These are phyloP conservation scores for Toxicodendron radicans DNA, from an alignment of 345 rosid genomes.

Conservation along the genomic window DNA sequence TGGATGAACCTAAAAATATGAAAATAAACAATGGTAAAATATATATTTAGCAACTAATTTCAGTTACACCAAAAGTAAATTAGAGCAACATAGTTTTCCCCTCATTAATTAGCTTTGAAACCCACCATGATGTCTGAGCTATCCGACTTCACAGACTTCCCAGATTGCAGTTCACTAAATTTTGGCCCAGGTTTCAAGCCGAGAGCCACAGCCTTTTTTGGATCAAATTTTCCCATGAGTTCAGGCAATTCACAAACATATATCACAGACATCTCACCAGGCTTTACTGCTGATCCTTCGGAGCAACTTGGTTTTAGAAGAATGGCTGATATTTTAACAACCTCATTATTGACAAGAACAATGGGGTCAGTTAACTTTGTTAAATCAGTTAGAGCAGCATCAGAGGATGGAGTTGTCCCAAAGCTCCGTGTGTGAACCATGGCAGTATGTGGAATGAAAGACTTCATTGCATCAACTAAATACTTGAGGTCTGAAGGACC, in stretches of 20 bases:
- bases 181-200: slow-evolving; percentile 87
- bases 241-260: slow-evolving; percentile 88
- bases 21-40: slow-evolving; percentile 15
- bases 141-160: slow-evolving; percentile 84
- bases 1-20: slow-evolving; percentile 68
- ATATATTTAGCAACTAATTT: slow-evolving; percentile 8
- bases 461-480: slow-evolving; percentile 89
- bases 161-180: slow-evolving; percentile 72
- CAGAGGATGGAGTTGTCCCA: slow-evolving; percentile 50
- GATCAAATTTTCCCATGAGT: slow-evolving; percentile 80
- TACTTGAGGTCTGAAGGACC: slow-evolving; percentile 95
- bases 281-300: slow-evolving; percentile 40
- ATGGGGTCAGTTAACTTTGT: slow-evolving; percentile 44
- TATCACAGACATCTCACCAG: slow-evolving; percentile 82
- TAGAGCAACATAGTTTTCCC: background rate
- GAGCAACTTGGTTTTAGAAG: slow-evolving; percentile 45
- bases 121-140: slow-evolving; percentile 62
- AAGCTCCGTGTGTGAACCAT: slow-evolving; percentile 91
- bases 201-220: slow-evolving; percentile 71
- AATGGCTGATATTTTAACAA: slow-evolving; percentile 84
- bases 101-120: slow-evolving; percentile 18
- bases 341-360: slow-evolving; percentile 70
- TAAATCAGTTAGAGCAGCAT: slow-evolving; percentile 37
- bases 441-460: slow-evolving; percentile 91
- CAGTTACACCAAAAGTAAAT: slow-evolving; percentile 10